These are phyloP conservation scores for Neonectria coccinea DNA, from an alignment of 2,329 filamentous ascomycete species.

Conservation along the genomic window DNA sequence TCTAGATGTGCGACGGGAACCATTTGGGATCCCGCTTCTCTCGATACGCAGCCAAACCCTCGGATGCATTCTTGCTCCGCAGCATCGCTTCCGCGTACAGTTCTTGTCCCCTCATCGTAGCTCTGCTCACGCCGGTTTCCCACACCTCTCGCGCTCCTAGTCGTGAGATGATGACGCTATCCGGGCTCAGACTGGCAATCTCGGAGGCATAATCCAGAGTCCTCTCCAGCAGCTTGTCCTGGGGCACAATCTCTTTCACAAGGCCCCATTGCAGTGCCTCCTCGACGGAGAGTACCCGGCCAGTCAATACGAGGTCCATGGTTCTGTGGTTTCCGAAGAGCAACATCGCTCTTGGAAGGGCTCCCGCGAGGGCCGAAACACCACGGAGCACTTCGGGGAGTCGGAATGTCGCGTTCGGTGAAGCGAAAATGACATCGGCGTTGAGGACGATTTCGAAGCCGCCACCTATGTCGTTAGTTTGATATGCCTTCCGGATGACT, in stretches of 20 bases:
- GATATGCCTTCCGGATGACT: background rate
- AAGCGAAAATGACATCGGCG: constrained; percentile 69
- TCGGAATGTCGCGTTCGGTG: constrained; percentile 62
- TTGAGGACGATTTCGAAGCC: constrained; percentile 53
- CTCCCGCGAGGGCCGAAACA: constrained; percentile 68
- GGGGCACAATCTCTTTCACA: constrained; percentile 46
- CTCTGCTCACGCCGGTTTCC: constrained; percentile 50
- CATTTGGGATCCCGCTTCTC: constrained; percentile 49
- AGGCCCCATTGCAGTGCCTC: constrained; percentile 50
- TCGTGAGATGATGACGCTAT: constrained; percentile 50
- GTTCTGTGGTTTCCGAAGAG: constrained; percentile 50
- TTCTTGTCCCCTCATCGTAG: constrained; percentile 50
- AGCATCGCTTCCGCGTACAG: constrained; percentile 48
- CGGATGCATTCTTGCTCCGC: constrained; percentile 45
- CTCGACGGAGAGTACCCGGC: constrained; percentile 40
- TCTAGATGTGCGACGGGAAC: constrained; percentile 45
- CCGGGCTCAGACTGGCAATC: constrained; percentile 49
- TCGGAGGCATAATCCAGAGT: constrained; percentile 47
- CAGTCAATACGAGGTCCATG: constrained; percentile 50
- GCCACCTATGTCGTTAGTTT: constrained; percentile 38
- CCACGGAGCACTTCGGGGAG: constrained; percentile 70
- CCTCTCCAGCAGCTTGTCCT: constrained; percentile 46
- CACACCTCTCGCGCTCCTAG: constrained; percentile 49
- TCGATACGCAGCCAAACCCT: constrained; percentile 46
- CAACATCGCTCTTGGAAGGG: constrained; percentile 61